Conservation (phyloP, 345 rosid species). For the Citrus sp. region DNA sequence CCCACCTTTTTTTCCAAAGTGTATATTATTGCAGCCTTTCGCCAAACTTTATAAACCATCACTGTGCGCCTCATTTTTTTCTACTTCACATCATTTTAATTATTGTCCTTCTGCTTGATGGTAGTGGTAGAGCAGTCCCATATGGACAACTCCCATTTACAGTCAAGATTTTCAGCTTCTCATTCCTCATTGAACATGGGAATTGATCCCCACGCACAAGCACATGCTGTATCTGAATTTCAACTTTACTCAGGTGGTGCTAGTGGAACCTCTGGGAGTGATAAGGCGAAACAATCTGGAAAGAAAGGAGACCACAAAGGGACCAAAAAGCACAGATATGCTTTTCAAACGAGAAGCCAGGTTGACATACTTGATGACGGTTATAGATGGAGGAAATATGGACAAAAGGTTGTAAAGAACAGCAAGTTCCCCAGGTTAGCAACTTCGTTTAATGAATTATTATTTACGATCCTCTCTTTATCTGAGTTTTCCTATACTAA, state of each 20-base stretch:
- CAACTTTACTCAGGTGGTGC: background rate
- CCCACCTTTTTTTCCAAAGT: conserved; percentile 22
- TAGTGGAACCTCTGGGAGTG: conserved; percentile 12
- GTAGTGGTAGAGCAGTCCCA: background rate
- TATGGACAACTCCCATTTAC: conserved; percentile 27
- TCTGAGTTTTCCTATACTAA: background rate
- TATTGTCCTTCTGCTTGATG: background rate
- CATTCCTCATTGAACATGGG: conserved; percentile 10
- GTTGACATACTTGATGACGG: conserved; percentile 55
- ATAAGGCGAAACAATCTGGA: background rate
- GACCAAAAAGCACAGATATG: conserved; percentile 34
- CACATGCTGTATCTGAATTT: background rate
- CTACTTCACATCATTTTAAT: background rate
- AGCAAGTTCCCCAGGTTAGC: conserved; percentile 41
- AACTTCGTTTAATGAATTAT: no score
- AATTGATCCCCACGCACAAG: background rate
- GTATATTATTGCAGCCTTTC: background rate
- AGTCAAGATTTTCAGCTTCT: conserved; percentile 19
- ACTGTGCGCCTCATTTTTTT: background rate
- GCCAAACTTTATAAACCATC: background rate
- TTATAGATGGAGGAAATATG: conserved; percentile 52
- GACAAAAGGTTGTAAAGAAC: conserved; percentile 41
- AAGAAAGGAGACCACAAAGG: conserved; percentile 16
- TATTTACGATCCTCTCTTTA: background rate
- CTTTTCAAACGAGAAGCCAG: conserved; percentile 44